phyloP scores from a whole-genome alignment of 306 rosid species.

The Geum urbanum region DNA sequence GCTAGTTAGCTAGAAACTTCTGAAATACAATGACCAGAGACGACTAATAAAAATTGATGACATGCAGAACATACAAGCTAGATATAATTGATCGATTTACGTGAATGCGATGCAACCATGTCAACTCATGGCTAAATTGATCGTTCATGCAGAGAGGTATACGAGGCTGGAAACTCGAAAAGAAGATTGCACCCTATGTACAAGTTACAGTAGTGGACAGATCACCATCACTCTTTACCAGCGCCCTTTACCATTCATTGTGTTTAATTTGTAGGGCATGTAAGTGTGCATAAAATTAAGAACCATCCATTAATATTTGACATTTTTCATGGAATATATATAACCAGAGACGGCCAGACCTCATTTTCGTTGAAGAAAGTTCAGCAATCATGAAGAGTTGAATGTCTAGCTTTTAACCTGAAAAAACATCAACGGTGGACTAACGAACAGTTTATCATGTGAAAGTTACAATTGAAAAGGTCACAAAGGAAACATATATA shows the following conservation, averaged over 20 bases:
- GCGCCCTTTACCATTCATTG: not conserved
- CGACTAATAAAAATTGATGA: no score
- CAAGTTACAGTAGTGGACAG: not conserved
- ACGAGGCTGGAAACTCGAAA: not conserved
- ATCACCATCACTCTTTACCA: not conserved
- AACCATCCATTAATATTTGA: not conserved
- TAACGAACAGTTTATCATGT: conserved; percentile 23
- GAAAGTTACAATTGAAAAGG: conserved; percentile 13
- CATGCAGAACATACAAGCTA: no score
- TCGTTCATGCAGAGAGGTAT: no score
- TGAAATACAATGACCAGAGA: no score
- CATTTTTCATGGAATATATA: not conserved
- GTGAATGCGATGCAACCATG: no score
- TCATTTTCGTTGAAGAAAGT: not conserved
- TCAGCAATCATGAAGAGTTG: not conserved
- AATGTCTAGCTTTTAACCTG: not conserved
- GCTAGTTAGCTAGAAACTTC: no score
- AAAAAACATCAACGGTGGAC: conserved; percentile 17
- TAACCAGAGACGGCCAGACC: no score
- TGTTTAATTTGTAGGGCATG: not conserved
- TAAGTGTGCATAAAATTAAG: no score
- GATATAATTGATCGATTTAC: no score
- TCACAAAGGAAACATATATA: not conserved
- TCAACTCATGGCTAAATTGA: no score
- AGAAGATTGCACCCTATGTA: not conserved